A percentile compares a stretch with the other conserved stretches of the same genome.
These are phyloP conservation scores for Diplocarpon mali DNA, from an alignment of 2,329 filamentous ascomycete species.

Conservation along the genomic window DNA sequence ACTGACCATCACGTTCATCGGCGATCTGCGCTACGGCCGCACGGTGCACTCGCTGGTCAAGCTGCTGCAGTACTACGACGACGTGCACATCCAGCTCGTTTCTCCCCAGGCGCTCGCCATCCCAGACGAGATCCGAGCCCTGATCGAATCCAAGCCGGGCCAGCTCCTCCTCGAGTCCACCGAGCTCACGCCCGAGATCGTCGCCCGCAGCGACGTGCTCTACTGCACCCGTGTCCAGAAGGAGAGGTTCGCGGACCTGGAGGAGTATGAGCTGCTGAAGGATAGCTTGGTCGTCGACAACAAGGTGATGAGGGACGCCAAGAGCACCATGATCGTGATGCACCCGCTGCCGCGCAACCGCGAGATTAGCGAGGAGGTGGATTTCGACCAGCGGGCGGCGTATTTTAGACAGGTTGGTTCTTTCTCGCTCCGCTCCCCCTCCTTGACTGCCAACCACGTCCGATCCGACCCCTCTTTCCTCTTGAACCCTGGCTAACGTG, in stretches of 20 bases:
- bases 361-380: slow-evolving; percentile 90
- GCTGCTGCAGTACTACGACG: slow-evolving; percentile 89
- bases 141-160: slow-evolving; percentile 56
- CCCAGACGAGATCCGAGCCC: slow-evolving; percentile 61
- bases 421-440: background rate
- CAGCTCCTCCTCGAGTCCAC: slow-evolving; percentile 69
- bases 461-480: too few relatives aligned
- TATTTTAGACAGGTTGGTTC: slow-evolving; percentile 95
- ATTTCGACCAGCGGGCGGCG: slow-evolving; percentile 91
- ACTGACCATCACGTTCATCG: slow-evolving; percentile 89
- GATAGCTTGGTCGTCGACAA: slow-evolving; percentile 85
- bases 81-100: slow-evolving; percentile 75
- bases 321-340: slow-evolving; percentile 87
- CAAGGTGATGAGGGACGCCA: slow-evolving; percentile 77
- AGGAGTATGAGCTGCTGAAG: slow-evolving; percentile 80
- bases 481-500: background rate
- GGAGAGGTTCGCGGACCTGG: slow-evolving; percentile 77
- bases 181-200: slow-evolving; percentile 73
- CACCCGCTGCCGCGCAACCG: slow-evolving; percentile 90
- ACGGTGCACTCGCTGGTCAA: slow-evolving; percentile 93
- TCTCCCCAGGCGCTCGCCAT: slow-evolving; percentile 69
- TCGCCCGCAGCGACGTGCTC: slow-evolving; percentile 78
- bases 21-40: slow-evolving; percentile 85
- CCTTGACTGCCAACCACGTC: background rate
- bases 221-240: slow-evolving; percentile 97